A percentile compares a stretch with the other conserved stretches of the same genome.
Conservation (phyloP, 192 early-diverging fungal genomes). For the Spinellus fusiger region DNA sequence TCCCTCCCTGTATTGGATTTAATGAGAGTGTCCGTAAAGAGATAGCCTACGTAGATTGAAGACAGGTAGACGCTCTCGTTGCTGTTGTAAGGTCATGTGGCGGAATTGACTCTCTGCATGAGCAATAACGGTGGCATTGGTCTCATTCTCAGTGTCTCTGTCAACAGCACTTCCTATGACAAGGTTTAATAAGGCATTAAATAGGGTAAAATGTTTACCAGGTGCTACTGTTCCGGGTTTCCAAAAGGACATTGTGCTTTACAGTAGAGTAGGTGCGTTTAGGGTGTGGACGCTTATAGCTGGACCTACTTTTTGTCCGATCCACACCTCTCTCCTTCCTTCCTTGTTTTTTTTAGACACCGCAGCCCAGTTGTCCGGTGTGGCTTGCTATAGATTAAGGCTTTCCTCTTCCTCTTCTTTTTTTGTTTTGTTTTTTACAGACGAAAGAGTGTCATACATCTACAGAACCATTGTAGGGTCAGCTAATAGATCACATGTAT, state of each 20-base stretch:
- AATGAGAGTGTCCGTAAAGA: neutral
- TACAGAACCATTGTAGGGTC: too few relatives aligned
- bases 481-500: too few relatives aligned
- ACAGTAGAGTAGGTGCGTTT: too few relatives aligned
- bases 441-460: too few relatives aligned
- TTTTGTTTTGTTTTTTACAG: too few relatives aligned
- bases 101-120: slow-evolving; percentile 48
- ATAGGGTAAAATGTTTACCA: slow-evolving; percentile 21
- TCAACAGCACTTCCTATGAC: slow-evolving; percentile 53
- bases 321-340: too few relatives aligned
- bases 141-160: slow-evolving; percentile 55
- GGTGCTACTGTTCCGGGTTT: slow-evolving; percentile 56
- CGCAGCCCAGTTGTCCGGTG: too few relatives aligned
- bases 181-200: neutral
- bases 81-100: slow-evolving; percentile 65
- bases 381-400: too few relatives aligned
- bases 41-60: slow-evolving; percentile 67
- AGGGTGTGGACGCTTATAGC: too few relatives aligned
- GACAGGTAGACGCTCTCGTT: slow-evolving; percentile 80
- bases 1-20: slow-evolving; percentile 43
- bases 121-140: slow-evolving; percentile 38
- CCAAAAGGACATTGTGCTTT: slow-evolving; percentile 53
- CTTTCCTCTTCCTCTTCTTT: too few relatives aligned
- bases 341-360: too few relatives aligned
- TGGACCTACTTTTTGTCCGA: too few relatives aligned